Base-by-base conservation (phyloP, 768 basidiomycete species). In the Mycena sanguinolenta region DNA sequence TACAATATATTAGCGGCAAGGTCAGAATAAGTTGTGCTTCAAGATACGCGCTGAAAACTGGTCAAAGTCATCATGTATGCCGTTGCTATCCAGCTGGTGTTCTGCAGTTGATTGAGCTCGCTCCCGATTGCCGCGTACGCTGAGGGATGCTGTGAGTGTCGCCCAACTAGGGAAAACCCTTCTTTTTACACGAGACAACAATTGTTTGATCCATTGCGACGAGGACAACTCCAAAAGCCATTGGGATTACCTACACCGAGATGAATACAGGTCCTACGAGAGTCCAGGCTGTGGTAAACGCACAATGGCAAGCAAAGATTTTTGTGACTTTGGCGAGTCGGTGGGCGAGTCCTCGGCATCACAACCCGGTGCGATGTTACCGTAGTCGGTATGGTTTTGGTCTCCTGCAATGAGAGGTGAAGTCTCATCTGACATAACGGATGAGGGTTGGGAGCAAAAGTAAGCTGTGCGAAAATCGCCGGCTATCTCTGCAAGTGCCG, bases 51-150 rank as follows among this genome's bases (percentile, higher is more conserved):
- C 90, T 90, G 90, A 70, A 91, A 88, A 67, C 86, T 88, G 0
- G 90, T 88, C 44, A 88, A 78, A 0, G 89, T 89, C 63, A 91
- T 76, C 80, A 91, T 84, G 74, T 91, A 91, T 0, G 87, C 86
- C 0, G 90, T 91, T 4, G 89, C 87, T 32, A 91, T 88, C 90
- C 90, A 91, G 70, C 89, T 90, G 0, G 89, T 89, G 65, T 87
- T 90, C 69, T 91, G 88, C 4, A 91, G 82, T 75, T 89, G 85
- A 8, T 90, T 84, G 7, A 91, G 79, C 71, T 91, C 89, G 74
- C 85, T 88, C 28, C 88, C 88, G 64, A 89, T 89, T 0, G 85
- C 79, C 13, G 88, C 86, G 69, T 87, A 88, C 0, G 87, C 86
- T 86, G 63, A 54, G 61, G 27, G 21, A 30, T 12, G n/a, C 8